phyloP scores from a whole-genome alignment of 805 yeast species.

The Ogataea paraovalis region DNA sequence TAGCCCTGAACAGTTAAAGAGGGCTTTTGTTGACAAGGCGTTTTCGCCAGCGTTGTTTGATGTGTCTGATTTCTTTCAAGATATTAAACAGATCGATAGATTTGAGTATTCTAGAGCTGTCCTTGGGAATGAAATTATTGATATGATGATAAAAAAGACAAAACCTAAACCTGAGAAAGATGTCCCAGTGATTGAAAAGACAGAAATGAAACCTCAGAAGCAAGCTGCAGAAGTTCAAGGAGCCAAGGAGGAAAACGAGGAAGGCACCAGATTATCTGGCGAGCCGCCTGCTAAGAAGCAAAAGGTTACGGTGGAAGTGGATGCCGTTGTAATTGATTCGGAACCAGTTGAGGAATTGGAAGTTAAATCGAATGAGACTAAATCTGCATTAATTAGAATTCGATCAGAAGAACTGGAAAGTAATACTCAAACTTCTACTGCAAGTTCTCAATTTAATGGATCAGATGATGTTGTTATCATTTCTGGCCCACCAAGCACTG shows the following conservation, averaged over 20 bases:
- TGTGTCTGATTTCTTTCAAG: constrained; percentile 25
- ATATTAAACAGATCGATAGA: constrained; percentile 24
- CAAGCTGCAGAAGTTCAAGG: too few relatives aligned
- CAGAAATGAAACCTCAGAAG: too few relatives aligned
- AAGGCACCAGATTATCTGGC: not conserved
- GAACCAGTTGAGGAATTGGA: not conserved
- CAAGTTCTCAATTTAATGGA: too few relatives aligned
- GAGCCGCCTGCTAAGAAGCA: not conserved
- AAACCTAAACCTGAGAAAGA: not conserved
- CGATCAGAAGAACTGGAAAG: not conserved
- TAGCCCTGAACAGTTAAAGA: constrained; percentile 14
- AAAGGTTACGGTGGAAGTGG: not conserved
- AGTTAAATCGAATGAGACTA: not conserved
- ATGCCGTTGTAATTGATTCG: not conserved
- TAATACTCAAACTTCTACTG: not conserved
- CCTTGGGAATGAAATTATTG: constrained; percentile 20
- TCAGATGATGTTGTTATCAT: not conserved
- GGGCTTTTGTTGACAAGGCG: constrained; percentile 20
- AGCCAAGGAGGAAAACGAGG: too few relatives aligned
- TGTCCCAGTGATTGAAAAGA: not conserved
- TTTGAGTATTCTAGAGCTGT: constrained; percentile 21
- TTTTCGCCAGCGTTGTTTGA: constrained; percentile 25
- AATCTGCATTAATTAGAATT: not conserved
- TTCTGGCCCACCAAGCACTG: not conserved
- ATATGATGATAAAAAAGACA: constrained; percentile 12